phyloP scores from a whole-genome alignment of 208 protist species.

The Novymonas esmeraldas region DNA sequence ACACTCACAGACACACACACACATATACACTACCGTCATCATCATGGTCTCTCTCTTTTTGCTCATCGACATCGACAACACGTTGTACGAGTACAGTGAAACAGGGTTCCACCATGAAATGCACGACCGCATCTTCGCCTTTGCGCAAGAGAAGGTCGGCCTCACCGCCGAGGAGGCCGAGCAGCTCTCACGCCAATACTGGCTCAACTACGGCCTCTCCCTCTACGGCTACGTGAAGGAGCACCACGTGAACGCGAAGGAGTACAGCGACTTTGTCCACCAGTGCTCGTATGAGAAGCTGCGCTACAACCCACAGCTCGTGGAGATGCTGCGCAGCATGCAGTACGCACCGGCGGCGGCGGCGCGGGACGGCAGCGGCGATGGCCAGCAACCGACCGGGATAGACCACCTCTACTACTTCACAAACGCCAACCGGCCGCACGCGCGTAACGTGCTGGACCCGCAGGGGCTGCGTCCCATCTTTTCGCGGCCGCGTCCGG shows the following conservation, averaged over 20 bases:
- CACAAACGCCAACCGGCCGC: constrained; percentile 64
- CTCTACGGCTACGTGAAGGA: constrained; percentile 62
- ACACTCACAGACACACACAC: too few relatives aligned
- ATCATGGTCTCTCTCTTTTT: constrained; percentile 42
- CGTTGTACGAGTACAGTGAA: constrained; percentile 63
- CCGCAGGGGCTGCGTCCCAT: constrained; percentile 50
- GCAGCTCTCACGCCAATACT: constrained; percentile 33
- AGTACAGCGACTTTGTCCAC: constrained; percentile 73
- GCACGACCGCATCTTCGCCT: constrained; percentile 56
- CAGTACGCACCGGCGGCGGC: constrained; percentile 19
- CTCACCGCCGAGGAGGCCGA: constrained; percentile 41
- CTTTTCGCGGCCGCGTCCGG: constrained; percentile 37
- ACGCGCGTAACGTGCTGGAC: constrained; percentile 55
- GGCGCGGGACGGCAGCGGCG: background rate
- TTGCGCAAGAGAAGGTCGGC: constrained; percentile 33
- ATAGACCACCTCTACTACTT: constrained; percentile 73
- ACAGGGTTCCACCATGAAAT: constrained; percentile 58
- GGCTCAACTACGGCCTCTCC: constrained; percentile 68
- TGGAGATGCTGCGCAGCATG: constrained; percentile 60
- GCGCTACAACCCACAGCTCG: constrained; percentile 36
- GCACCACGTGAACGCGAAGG: constrained; percentile 54
- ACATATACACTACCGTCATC: too few relatives aligned
- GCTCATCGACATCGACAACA: constrained; percentile 85
- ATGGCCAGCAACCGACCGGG: background rate
- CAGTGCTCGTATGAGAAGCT: constrained; percentile 62